Evolutionary conservation across 2,329 filamentous ascomycete genomes (phyloP).

Genomic region (Erysiphe neolycopersici): DNA sequence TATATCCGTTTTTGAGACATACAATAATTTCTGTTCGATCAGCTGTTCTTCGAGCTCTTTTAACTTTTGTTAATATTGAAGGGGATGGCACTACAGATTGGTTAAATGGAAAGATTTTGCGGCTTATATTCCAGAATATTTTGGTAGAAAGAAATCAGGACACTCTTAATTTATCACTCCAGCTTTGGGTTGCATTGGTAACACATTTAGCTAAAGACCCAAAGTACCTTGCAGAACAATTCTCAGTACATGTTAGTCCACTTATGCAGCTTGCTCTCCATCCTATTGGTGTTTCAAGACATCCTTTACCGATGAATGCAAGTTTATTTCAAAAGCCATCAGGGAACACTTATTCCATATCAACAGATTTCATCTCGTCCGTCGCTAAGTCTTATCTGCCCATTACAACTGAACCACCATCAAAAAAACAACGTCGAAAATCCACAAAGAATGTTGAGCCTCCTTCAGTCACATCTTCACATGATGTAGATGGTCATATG

Average conservation of each 20-base stretch:
- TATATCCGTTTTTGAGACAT: constrained; percentile 89
- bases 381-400: constrained; percentile 16
- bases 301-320: constrained; percentile 79
- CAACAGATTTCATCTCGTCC: constrained; percentile 19
- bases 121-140: constrained; percentile 83
- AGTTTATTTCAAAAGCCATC: constrained; percentile 82
- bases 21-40: constrained; percentile 90
- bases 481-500: constrained; percentile 96
- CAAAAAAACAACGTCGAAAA: constrained; percentile 53
- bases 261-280: constrained; percentile 66
- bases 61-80: constrained; percentile 77
- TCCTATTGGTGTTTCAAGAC: constrained; percentile 72
- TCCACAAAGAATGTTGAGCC: constrained; percentile 57
- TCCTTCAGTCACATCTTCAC: constrained; percentile 33
- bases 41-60: constrained; percentile 71
- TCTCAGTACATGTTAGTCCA: constrained; percentile 49
- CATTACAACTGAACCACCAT: constrained; percentile 29
- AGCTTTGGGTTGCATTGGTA: constrained; percentile 65
- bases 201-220: constrained; percentile 35
- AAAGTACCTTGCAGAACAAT: constrained; percentile 40
- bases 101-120: constrained; percentile 71
- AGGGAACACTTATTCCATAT: constrained; percentile 48
- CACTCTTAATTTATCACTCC: constrained; percentile 56
- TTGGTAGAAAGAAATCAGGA: constrained; percentile 73
- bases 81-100: constrained; percentile 58